Evolutionary conservation across 2,329 filamentous ascomycete species (phyloP).

Genomic region (Parastagonospora avenae): DNA sequence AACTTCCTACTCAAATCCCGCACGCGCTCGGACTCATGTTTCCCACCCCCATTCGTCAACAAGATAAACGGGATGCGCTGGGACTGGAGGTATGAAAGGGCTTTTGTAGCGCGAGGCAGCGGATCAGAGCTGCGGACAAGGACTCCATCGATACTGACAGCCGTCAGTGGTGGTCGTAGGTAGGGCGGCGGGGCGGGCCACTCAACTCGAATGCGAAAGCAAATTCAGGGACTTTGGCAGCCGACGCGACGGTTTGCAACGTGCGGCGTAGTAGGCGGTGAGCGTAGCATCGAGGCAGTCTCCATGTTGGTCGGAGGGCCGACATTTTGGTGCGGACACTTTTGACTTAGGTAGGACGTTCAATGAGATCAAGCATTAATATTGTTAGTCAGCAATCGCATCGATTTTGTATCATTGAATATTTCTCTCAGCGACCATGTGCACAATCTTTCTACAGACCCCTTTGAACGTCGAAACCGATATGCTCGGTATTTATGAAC

Average conservation of each 20-base stretch:
- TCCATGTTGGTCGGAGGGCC: constrained; percentile 19
- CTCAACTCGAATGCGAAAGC: constrained; percentile 64
- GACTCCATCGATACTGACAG: constrained; percentile 85
- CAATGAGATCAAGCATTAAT: too few species aligned
- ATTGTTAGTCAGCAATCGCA: too few species aligned
- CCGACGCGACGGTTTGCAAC: constrained; percentile 31
- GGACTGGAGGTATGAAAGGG: constrained; percentile 73
- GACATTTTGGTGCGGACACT: neutral
- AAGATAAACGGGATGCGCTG: constrained; percentile 89
- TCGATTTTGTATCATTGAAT: too few species aligned
- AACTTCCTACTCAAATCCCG: constrained; percentile 71
- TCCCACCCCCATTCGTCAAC: constrained; percentile 93
- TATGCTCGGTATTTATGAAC: too few species aligned
- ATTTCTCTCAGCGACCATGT: too few species aligned
- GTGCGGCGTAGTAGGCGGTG: constrained; percentile 20
- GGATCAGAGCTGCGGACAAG: constrained; percentile 80
- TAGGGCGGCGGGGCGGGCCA: constrained; percentile 16
- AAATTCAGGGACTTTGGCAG: constrained; percentile 48
- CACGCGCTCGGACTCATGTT: constrained; percentile 75
- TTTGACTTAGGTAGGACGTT: too few species aligned
- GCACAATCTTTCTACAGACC: too few species aligned
- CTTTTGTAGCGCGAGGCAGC: constrained; percentile 76
- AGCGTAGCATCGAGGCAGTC: constrained; percentile 18
- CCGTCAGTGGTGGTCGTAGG: constrained; percentile 23
- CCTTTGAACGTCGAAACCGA: too few species aligned